Conservation (phyloP, 768 basidiomycete species). For the Xerocomus brunneocitrinus region DNA sequence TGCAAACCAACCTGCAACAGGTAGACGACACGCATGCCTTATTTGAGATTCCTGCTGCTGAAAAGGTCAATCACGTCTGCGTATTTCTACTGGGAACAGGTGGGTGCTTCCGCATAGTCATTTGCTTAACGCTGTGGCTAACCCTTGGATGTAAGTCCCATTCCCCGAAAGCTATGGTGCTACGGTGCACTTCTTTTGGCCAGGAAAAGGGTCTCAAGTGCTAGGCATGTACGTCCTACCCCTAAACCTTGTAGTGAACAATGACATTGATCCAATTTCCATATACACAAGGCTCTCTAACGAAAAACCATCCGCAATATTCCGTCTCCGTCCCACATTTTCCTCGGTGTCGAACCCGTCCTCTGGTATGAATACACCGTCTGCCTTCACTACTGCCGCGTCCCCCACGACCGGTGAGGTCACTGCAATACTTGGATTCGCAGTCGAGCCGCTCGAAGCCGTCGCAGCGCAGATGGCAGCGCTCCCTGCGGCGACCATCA, state of each 20-base stretch:
- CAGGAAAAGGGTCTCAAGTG: slow-evolving; percentile 80
- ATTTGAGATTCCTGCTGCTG: slow-evolving; percentile 69
- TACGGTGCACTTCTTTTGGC: slow-evolving; percentile 83
- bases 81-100: slow-evolving; percentile 81
- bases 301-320: slow-evolving; percentile 86
- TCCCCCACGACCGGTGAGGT: slow-evolving; percentile 42
- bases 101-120: slow-evolving; percentile 27
- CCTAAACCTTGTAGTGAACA: background rate
- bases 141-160: slow-evolving; percentile 41
- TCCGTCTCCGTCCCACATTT: slow-evolving; percentile 70
- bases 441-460: slow-evolving; percentile 67
- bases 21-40: slow-evolving; percentile 80
- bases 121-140: background rate
- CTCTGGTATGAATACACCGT: slow-evolving; percentile 29
- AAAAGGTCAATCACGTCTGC: slow-evolving; percentile 77
- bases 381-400: slow-evolving; percentile 29
- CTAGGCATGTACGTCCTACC: slow-evolving; percentile 65
- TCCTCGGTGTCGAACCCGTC: slow-evolving; percentile 31
- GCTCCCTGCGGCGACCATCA: slow-evolving; percentile 34
- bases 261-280: background rate
- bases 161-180: slow-evolving; percentile 84
- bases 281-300: slow-evolving; percentile 65
- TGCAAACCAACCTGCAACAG: slow-evolving; percentile 78
- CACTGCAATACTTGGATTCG: slow-evolving; percentile 72
- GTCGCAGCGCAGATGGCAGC: slow-evolving; percentile 56